Evolutionary conservation across 1,139 yeast species (phyloP), one percentile per base, ranked within the genome.

Genomic region (Pneumocystis wakefieldiae): DNA sequence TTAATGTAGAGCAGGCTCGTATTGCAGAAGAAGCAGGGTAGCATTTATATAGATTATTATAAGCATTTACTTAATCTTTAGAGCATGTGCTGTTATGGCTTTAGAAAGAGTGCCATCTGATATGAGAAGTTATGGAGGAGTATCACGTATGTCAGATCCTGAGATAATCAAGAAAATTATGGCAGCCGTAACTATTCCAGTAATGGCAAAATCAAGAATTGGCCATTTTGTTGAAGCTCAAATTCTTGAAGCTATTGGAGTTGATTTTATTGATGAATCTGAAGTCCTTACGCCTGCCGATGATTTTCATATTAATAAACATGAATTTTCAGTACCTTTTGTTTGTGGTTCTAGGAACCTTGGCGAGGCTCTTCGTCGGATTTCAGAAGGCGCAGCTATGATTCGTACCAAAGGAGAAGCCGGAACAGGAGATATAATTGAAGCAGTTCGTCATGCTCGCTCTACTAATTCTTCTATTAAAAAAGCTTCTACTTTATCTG

Each of bases 61-160:
- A 53, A 12, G 10, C 7, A 53, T 53, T 53, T 14, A 53, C 57
- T 53, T 53, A 14, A 12, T 29, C 5, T 53, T 53, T 53, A 53
- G 35, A 53, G 95, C 95, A 14, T 85, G 89, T 76, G 94, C 95
- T 12, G 95, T 87, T 53, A 87, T 87, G 95, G 95, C 95, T 2
- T 78, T 87, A 69, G 95, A 87, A 75, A 78, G 86, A 70, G 88
- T 87, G 64, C 95, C 95, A 29, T 91, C 95, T 17, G 95, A 87
- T 72, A 87, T 87, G 83, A 80, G 95, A 71, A 85, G 83, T 66
- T 83, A 86, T 63, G 92, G 94, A 67, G 92, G 94, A 67, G 95
- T 87, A 62, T 87, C 94, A 67, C 81, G 95, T 71, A 87, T 87
- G 95, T 83, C 88, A 24, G 95, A 87, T 73, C 95, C 95, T 3